These are phyloP conservation scores for Pyracantha coccinea DNA, from an alignment of 331 rosid species.

Conservation along the genomic window DNA sequence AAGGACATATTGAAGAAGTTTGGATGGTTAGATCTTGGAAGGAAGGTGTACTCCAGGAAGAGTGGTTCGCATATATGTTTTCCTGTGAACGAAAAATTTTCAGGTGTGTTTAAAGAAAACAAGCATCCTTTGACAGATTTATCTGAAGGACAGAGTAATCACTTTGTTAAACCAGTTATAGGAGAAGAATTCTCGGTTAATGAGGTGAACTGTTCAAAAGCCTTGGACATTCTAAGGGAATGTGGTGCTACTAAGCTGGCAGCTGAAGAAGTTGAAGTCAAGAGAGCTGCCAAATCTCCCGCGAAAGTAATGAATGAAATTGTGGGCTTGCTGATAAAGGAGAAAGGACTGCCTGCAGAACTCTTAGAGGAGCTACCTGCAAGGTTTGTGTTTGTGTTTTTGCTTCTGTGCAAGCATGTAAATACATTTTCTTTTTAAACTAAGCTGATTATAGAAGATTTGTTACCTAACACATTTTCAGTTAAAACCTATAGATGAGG, in stretches of 20 bases:
- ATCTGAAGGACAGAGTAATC: conserved; percentile 28
- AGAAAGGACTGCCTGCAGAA: conserved; percentile 40
- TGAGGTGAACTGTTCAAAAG: conserved; percentile 38
- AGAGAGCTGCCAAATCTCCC: conserved; percentile 57
- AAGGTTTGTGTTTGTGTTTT: conserved; percentile 42
- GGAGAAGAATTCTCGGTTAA: conserved; percentile 21
- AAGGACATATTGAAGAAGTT: conserved; percentile 84
- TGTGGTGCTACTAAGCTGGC: conserved; percentile 41
- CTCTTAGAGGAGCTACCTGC: conserved; percentile 78
- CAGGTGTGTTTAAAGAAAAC: conserved; percentile 31
- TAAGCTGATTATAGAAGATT: neutral
- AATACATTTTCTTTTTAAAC: neutral
- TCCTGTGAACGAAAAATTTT: conserved; percentile 50
- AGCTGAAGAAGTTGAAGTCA: conserved; percentile 55
- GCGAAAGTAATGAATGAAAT: conserved; percentile 63
- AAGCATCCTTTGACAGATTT: conserved; percentile 26
- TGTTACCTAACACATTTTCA: neutral
- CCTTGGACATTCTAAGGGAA: conserved; percentile 49
- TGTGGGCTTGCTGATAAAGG: conserved; percentile 46
- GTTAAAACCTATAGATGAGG: neutral
- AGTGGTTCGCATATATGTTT: conserved; percentile 57
- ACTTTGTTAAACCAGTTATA: conserved; percentile 21
- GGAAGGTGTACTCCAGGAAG: conserved; percentile 59
- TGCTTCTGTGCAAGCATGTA: neutral
- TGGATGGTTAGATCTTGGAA: conserved; percentile 78